Evolutionary conservation across 139 green algal species (phyloP).

Genomic region (Chlorella sp.): DNA sequence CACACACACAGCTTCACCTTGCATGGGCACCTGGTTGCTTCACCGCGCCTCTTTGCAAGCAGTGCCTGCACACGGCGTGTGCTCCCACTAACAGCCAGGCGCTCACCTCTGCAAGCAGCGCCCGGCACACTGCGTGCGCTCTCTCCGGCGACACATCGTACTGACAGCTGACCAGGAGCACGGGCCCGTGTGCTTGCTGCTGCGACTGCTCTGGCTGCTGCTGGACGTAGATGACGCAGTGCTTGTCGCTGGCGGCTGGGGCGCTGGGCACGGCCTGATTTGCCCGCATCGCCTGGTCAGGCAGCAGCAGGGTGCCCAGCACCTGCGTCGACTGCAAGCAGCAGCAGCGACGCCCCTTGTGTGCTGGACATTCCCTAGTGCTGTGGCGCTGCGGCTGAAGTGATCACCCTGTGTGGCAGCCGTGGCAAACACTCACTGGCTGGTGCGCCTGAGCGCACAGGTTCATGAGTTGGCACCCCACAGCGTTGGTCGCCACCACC

Average conservation of each 20-base stretch:
- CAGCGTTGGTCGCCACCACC: background rate
- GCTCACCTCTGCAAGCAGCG: background rate
- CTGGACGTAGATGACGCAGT: background rate
- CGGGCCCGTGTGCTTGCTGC: background rate
- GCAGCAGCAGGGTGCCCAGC: background rate
- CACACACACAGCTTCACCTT: too few species aligned
- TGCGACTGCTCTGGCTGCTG: too few species aligned
- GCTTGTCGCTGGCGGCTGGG: background rate
- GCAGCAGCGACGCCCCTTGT: too few species aligned
- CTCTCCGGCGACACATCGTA: background rate
- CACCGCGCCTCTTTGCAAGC: too few species aligned
- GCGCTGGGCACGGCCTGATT: background rate
- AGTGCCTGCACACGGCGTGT: too few species aligned
- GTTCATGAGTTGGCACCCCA: background rate
- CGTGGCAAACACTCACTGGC: background rate
- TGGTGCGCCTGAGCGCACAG: background rate
- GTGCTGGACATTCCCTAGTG: too few species aligned
- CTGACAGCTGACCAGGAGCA: background rate
- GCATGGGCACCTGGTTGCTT: too few species aligned
- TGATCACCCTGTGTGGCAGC: background rate
- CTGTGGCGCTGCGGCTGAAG: background rate
- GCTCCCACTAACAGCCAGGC: too few species aligned
- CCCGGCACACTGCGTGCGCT: background rate
- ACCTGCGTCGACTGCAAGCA: too few species aligned
- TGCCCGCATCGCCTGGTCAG: background rate